Conservation (phyloP, 768 basidiomycete genomes). For the Suillus tomentosus region DNA sequence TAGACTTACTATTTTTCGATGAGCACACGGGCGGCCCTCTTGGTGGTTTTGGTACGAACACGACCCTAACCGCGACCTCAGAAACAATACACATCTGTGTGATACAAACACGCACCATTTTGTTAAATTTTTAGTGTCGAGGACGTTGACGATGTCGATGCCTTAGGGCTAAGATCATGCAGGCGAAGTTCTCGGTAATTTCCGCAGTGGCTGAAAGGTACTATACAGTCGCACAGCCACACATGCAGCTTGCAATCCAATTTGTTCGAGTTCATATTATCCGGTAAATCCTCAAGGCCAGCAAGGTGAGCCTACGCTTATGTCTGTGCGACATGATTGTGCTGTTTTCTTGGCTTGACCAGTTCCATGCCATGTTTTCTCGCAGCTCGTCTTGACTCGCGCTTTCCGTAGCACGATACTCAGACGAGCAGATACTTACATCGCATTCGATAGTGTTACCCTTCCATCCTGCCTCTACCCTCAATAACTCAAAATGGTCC, state of each 20-base stretch:
- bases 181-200: constrained; percentile 21
- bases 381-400: constrained; percentile 66
- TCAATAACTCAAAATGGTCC: constrained; percentile 66
- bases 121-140: constrained; percentile 32
- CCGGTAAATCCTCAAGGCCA: constrained; percentile 20
- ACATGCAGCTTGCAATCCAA: background rate
- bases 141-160: constrained; percentile 28
- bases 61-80: constrained; percentile 66
- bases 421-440: constrained; percentile 62
- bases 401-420: constrained; percentile 84
- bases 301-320: constrained; percentile 48
- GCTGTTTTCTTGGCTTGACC: constrained; percentile 1
- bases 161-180: background rate
- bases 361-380: constrained; percentile 15
- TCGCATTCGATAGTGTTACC: constrained; percentile 28
- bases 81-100: constrained; percentile 15
- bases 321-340: constrained; percentile 1
- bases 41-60: constrained; percentile 99
- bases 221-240: constrained; percentile 36
- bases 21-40: constrained; percentile 97
- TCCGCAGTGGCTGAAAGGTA: constrained; percentile 35
- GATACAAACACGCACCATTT: constrained; percentile 47
- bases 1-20: constrained; percentile 96
- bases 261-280: constrained; percentile 9
- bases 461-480: constrained; percentile 14